Conservation (phyloP, 2,329 filamentous ascomycete species). For the Alternaria viburni region DNA sequence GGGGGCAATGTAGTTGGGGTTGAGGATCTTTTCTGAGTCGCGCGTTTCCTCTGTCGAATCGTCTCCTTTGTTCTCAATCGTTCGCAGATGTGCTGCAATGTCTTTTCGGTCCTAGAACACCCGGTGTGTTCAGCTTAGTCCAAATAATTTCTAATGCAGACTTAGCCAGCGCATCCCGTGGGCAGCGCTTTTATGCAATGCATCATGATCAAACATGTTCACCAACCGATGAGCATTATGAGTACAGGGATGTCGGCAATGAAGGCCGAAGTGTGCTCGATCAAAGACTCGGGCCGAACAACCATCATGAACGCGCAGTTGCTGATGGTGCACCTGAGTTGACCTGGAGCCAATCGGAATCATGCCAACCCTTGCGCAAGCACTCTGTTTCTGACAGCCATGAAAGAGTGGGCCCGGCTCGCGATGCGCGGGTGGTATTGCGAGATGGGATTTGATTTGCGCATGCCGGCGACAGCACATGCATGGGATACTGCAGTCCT, state of each 20-base stretch:
- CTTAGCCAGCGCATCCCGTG: background rate
- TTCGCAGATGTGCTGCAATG: background rate
- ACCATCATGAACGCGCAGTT: background rate
- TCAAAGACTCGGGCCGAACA: background rate
- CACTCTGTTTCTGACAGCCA: background rate
- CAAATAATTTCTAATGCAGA: background rate
- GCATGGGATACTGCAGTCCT: background rate
- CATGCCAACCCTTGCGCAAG: background rate
- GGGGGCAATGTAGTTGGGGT: conserved; percentile 15
- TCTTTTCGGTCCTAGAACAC: background rate
- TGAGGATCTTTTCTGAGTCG: conserved; percentile 25
- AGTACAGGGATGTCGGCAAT: background rate
- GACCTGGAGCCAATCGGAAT: background rate
- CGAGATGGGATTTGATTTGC: conserved; percentile 1
- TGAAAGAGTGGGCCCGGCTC: background rate
- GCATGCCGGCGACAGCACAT: conserved; percentile 2
- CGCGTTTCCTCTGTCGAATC: background rate
- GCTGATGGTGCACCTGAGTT: background rate
- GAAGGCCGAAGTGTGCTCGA: background rate
- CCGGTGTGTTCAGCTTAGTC: background rate
- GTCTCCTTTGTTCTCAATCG: background rate
- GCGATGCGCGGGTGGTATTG: background rate
- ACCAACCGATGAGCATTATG: background rate
- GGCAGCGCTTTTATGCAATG: background rate
- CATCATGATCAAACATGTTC: background rate